Evolutionary conservation across 2,329 filamentous ascomycete species (phyloP).

Genomic region (Emericellopsis atlantica): DNA sequence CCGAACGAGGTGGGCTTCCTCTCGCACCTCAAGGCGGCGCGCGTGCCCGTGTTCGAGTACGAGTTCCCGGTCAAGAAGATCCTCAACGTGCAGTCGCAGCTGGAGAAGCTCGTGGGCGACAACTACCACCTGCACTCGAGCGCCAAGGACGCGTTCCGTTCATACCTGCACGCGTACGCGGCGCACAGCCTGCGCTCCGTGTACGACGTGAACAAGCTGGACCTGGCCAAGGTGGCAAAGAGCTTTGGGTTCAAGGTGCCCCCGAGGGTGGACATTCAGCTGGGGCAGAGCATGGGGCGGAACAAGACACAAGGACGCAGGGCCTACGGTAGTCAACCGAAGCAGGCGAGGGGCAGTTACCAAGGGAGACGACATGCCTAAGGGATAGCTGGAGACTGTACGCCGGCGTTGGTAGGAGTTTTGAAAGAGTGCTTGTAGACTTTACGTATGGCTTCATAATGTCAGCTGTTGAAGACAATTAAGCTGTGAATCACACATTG

Average conservation of each 20-base stretch:
- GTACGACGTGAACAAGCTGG: slow-evolving; percentile 75
- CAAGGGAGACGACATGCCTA: neutral
- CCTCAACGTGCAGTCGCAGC: slow-evolving; percentile 76
- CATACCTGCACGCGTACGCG: slow-evolving; percentile 91
- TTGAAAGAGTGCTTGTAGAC: no score
- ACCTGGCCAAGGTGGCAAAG: slow-evolving; percentile 73
- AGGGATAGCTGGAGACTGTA: neutral
- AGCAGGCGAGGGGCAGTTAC: slow-evolving; percentile 27
- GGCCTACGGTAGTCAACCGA: slow-evolving; percentile 68
- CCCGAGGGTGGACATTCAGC: slow-evolving; percentile 67
- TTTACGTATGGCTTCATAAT: no score
- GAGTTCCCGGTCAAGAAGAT: slow-evolving; percentile 91
- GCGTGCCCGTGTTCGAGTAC: slow-evolving; percentile 90
- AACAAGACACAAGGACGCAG: slow-evolving; percentile 54
- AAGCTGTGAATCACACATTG: no score
- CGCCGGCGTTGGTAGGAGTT: no score
- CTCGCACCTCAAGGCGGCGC: slow-evolving; percentile 77
- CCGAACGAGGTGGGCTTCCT: slow-evolving; percentile 89
- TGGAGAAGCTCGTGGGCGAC: slow-evolving; percentile 86
- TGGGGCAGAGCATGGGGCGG: slow-evolving; percentile 69
- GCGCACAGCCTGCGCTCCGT: slow-evolving; percentile 46
- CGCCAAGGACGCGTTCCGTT: slow-evolving; percentile 67
- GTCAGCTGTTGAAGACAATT: no score
- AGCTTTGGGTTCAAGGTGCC: slow-evolving; percentile 70
- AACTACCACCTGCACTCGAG: slow-evolving; percentile 96